These are phyloP conservation scores for Pyrenopolyporus hunteri DNA, from an alignment of 495 filamentous ascomycete genomes.

Conservation along the genomic window DNA sequence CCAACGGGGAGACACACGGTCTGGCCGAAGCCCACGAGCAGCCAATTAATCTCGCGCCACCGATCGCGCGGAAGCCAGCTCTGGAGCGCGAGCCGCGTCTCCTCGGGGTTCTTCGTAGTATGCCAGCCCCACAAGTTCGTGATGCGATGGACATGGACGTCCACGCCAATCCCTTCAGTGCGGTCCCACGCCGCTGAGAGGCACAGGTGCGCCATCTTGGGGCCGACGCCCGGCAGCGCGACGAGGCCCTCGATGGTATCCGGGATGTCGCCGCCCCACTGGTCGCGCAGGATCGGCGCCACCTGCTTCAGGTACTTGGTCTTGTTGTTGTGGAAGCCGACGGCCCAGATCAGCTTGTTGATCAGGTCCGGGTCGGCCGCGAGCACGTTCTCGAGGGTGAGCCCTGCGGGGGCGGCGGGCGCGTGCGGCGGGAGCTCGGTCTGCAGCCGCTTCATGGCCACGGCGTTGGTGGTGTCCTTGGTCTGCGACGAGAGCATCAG, in stretches of 20 bases:
- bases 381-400: slow-evolving; percentile 82
- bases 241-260: slow-evolving; percentile 77
- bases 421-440: slow-evolving; percentile 66
- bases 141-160: slow-evolving; percentile 81
- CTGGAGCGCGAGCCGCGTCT: slow-evolving; percentile 78
- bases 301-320: slow-evolving; percentile 83
- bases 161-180: slow-evolving; percentile 68
- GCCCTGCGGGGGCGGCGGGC: slow-evolving; percentile 46
- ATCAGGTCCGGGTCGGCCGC: slow-evolving; percentile 70
- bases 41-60: slow-evolving; percentile 94
- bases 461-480: slow-evolving; percentile 91
- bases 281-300: slow-evolving; percentile 73
- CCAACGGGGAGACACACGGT: slow-evolving; percentile 81
- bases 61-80: slow-evolving; percentile 83
- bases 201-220: slow-evolving; percentile 97
- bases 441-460: slow-evolving; percentile 80
- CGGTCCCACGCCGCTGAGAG: slow-evolving; percentile 69
- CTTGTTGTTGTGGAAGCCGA: slow-evolving; percentile 97
- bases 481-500: slow-evolving; percentile 98
- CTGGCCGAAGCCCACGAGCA: slow-evolving; percentile 92
- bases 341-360: slow-evolving; percentile 79
- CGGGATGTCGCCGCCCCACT: slow-evolving; percentile 79
- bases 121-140: slow-evolving; percentile 97
- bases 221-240: slow-evolving; percentile 87
- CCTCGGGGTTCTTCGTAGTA: slow-evolving; percentile 78